Conservation (phyloP, 371 early-diverging fungal species). For the Amoeboaphelidium protococcarum region DNA sequence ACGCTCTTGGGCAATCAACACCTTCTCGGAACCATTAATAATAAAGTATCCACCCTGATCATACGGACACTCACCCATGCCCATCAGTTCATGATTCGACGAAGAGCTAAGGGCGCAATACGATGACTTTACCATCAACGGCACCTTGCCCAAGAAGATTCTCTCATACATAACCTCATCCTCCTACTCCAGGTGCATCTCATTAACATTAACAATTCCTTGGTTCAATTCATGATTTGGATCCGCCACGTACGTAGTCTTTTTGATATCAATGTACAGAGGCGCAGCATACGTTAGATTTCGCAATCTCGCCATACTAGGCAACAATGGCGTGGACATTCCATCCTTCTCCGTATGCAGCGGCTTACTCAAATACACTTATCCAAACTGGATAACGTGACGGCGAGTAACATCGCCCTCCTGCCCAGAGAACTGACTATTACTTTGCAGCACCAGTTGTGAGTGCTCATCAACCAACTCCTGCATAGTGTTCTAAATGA, state of each 20-base stretch:
- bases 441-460: conserved; percentile 59
- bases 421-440: conserved; percentile 32
- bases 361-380: conserved; percentile 82
- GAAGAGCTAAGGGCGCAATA: conserved; percentile 66
- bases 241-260: conserved; percentile 29
- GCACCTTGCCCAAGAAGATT: conserved; percentile 85
- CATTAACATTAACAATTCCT: conserved; percentile 19
- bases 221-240: conserved; percentile 39
- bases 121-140: conserved; percentile 88
- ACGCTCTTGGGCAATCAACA: conserved; percentile 96
- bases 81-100: conserved; percentile 41
- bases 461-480: conserved; percentile 90
- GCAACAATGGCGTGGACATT: conserved; percentile 49
- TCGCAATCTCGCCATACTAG: conserved; percentile 90
- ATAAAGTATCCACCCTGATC: conserved; percentile 99
- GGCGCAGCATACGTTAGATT: conserved; percentile 92
- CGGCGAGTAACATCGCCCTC: conserved; percentile 49
- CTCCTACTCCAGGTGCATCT: conserved; percentile 22
- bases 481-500: conserved; percentile 93
- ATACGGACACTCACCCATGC: conserved; percentile 87
- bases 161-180: conserved; percentile 20
- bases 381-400: conserved; percentile 83
- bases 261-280: conserved; percentile 74
- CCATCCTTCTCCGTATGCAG: conserved; percentile 82
- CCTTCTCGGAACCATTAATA: conserved; percentile 98